Evolutionary conservation across 108 stramenopile genomes (phyloP), one percentile per base, ranked within the genome.

Genomic region (Cyclotella sp.): DNA sequence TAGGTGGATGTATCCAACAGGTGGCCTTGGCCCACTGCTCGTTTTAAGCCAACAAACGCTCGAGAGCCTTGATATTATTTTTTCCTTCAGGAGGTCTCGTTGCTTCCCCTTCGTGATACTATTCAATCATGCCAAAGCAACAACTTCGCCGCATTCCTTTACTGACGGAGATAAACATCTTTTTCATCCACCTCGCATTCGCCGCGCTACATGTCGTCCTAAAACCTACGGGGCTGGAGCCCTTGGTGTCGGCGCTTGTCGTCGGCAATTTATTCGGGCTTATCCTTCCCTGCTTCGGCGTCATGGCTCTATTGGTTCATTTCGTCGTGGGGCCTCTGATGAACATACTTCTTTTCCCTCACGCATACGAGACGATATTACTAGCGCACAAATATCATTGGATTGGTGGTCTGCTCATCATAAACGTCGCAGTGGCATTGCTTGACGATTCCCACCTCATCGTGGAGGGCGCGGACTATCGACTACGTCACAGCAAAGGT

Each of bases 151-250:
- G 19, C 11, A 62, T 75, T 22, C 63, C 65, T 21, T 64, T 75
- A 28, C 65, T 65, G 1, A 66, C 73, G 11, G 26, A 49, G 47
- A 41, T 65, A 28, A 75, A 75, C 65, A 64, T 75, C 65, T 65
- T 24, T 18, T 28, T 75, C 11, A 52, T 75, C 41, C 47, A 51
- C 30, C 22, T 75, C 40, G 30, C 39, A n/a, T 75, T 65, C 34
- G 54, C 73, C 30, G 41, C 49, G 11, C 57, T 75, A 0, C 65
- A 75, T 44, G 40, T 57, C 30, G 53, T 75, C 21, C 72, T 72
- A 18, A 34, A 64, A 49, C 60, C 72, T 16, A 62, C 63, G 10
- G 72, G 72, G 2, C 27, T 75, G n/a, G 73, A 65, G 22, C 73
- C 73, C 0, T 18, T 75, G 8, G 39, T 57, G 12, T 64, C 57